Evolutionary conservation across 352 stramenopile genomes (phyloP), one percentile per base, ranked within the genome.

Genomic region (Phytophthora citricola): DNA sequence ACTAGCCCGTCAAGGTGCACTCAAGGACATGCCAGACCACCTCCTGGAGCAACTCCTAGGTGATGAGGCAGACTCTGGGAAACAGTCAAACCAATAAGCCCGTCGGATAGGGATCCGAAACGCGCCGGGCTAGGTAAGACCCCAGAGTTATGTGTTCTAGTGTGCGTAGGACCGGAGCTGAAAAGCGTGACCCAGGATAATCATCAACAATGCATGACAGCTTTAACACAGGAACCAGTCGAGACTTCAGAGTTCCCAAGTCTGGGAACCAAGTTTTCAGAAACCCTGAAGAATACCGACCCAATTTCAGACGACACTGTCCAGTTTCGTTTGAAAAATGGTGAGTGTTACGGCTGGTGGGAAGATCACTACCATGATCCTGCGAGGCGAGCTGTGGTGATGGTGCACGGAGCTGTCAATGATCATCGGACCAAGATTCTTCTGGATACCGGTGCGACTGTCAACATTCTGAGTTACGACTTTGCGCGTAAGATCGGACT

Each of bases 401-500:
- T 50, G 17, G 46, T 43, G 5, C 31, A 63, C 26, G 69, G 69
- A 2, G 63, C 63, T 2, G 44, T 73, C 1, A 70, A 61, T 38
- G 45, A 66, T 31, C 22, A 26, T 34, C 53, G 63, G 1, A 38
- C 43, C 1, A 22, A 24, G 4, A 62, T 70, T 15, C 22, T 70
- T 1, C 48, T 73, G 5, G 58, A 68, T 24, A 65, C 69, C 0
- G 63, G 63, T 0, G 67, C 65, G 14, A 54, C 60, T 5, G 55
- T 49, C 1, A 75, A 66, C 45, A 75, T 72, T 2, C 11, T 78
- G 1, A 69, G 70, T 32, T 36, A 69, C 10, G 53, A 69, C 11
- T 29, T 77, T 53, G 69, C 69, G 24, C 60, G 70, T 61, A 63
- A 45, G 24, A 46, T 72, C 14, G 39, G 36, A 20, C 51, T 78